These are phyloP conservation scores for Pseudodiploospora longispora DNA, from an alignment of 2,329 filamentous ascomycete species.

Conservation along the genomic window DNA sequence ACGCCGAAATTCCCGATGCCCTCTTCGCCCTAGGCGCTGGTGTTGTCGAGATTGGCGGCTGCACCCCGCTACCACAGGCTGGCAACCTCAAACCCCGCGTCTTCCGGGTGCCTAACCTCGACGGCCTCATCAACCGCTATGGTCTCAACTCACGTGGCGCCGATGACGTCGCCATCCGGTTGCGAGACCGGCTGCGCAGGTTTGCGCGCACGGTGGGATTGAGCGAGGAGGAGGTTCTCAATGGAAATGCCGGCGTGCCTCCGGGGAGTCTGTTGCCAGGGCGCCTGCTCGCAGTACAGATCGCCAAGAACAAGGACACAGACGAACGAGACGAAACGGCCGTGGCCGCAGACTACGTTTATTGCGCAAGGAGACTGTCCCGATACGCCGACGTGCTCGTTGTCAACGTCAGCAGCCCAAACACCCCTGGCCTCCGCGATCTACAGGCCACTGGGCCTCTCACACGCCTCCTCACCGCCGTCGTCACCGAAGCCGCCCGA, in stretches of 20 bases:
- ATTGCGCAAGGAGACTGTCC: conserved; percentile 74
- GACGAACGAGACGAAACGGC: conserved; percentile 77
- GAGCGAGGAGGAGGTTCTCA: conserved; percentile 63
- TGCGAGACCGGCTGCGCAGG: conserved; percentile 68
- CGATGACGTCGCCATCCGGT: conserved; percentile 70
- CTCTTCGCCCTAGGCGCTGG: conserved; percentile 79
- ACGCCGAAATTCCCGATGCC: conserved; percentile 78
- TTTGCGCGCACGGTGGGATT: conserved; percentile 68
- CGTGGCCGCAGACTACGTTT: conserved; percentile 75
- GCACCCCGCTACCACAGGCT: conserved; percentile 76
- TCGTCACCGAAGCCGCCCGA: conserved; percentile 68
- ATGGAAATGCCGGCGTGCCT: conserved; percentile 69
- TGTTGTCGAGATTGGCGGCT: conserved; percentile 86
- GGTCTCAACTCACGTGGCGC: conserved; percentile 89
- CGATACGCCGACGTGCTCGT: conserved; percentile 93
- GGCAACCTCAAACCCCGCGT: conserved; percentile 85
- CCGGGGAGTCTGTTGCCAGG: conserved; percentile 73
- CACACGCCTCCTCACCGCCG: conserved; percentile 69
- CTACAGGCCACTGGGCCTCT: conserved; percentile 80
- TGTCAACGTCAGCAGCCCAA: conserved; percentile 94
- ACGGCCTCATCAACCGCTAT: conserved; percentile 91
- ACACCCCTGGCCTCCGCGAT: conserved; percentile 83
- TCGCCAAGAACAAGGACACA: conserved; percentile 95
- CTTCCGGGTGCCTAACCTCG: conserved; percentile 74
- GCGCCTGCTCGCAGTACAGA: conserved; percentile 77